Base-by-base conservation (phyloP, 345 rosid genomes). In the Kernera saxatilis region DNA sequence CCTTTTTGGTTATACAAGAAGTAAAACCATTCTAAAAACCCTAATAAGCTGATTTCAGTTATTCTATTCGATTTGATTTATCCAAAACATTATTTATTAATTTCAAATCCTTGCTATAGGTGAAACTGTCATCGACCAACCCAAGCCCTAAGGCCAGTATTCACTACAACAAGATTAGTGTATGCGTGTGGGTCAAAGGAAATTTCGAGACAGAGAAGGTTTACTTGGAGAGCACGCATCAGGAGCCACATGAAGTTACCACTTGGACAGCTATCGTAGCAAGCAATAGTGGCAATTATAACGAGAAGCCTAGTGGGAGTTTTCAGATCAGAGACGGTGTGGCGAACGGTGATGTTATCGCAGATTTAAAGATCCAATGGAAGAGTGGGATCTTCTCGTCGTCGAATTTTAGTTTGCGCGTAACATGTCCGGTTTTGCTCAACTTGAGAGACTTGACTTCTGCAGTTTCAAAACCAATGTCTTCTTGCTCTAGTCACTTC, bases 391-490 rank as follows among this genome's bases (percentile, higher is more conserved):
- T 37, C 51, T 33, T 48, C 32, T 0, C 8, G n/a, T n/a, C n/a
- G n/a, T n/a, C n/a, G n/a, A 22, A 17, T 26, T 19, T 12, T 7
- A 27, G 37, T 12, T 22, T 21, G 33, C 69, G 12, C 5, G 44
- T 62, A 22, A 71, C 3, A 25, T 71, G 75, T 71, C 69, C 69
- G 2, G 69, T 71, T 71, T 14, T 51, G 35, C 6, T 71, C 50
- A 71, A 19, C 29, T 22, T 61, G 53, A 25, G 41, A 51, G 69
- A 62, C 41, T 51, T 71, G 51, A 62, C 62, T 8, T 25, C 69
- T 3, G 45, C 26, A 30, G 32, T n/a, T 61, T n/a, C 21, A 9
- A 21, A 7, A 61, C 54, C 53, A 39, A 29, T 22, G 62, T 21
- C 36, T 51, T 3, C 35, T 21, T 71, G 75, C 13, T 50, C 69